These are phyloP conservation scores for Platanthera guangdongensis DNA, from an alignment of 106 monocot genomes.

Conservation along the genomic window DNA sequence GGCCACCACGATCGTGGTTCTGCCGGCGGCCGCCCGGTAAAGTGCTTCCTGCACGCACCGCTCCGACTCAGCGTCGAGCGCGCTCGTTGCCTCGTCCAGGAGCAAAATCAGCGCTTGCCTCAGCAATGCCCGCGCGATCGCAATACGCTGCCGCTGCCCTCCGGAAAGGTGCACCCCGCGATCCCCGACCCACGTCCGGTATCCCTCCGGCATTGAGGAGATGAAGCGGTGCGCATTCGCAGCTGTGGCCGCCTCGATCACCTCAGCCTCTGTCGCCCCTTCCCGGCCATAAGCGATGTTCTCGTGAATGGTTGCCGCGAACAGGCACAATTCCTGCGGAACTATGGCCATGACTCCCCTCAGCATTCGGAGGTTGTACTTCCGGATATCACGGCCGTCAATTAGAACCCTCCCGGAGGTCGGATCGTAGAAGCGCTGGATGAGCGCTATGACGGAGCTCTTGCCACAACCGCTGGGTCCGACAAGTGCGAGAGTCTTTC, in stretches of 20 bases:
- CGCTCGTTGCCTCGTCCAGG: slow-evolving; percentile 93
- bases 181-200: slow-evolving; percentile 75
- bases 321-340: slow-evolving; percentile 87
- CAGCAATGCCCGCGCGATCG: slow-evolving; percentile 70
- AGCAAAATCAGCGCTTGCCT: slow-evolving; percentile 61
- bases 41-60: slow-evolving; percentile 73
- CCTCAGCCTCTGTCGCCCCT: slow-evolving; percentile 59
- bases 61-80: slow-evolving; percentile 87
- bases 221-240: slow-evolving; percentile 90
- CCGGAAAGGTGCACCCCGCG: slow-evolving; percentile 82
- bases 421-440: slow-evolving; percentile 89
- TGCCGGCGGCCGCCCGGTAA: slow-evolving; percentile 29
- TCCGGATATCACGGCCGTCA: slow-evolving; percentile 79
- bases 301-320: slow-evolving; percentile 64
- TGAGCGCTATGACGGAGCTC: slow-evolving; percentile 73
- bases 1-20: slow-evolving; percentile 79
- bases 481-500: slow-evolving; percentile 70
- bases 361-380: slow-evolving; percentile 63
- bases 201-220: slow-evolving; percentile 78
- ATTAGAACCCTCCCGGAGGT: slow-evolving; percentile 73
- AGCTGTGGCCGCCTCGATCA: slow-evolving; percentile 69
- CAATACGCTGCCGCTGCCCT: slow-evolving; percentile 84
- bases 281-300: slow-evolving; percentile 88
- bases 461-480: slow-evolving; percentile 96
- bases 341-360: slow-evolving; percentile 62